These are phyloP conservation scores for Nematodospora anomalae DNA, from an alignment of 1,139 yeast species.

Conservation along the genomic window DNA sequence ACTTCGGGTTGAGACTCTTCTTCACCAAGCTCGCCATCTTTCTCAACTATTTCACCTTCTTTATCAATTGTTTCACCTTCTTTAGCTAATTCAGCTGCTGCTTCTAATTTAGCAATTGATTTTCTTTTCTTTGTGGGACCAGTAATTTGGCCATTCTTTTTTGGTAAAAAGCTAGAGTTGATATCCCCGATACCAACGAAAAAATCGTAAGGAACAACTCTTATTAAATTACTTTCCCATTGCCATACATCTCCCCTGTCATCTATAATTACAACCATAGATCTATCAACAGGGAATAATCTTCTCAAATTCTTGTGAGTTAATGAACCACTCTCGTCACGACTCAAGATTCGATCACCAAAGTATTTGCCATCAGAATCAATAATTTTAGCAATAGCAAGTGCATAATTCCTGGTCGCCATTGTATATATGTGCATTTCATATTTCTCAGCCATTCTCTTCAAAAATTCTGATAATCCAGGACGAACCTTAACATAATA, in stretches of 20 bases:
- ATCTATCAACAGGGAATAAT: constrained; percentile 91
- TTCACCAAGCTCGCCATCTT: constrained; percentile 12
- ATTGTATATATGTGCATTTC: constrained; percentile 96
- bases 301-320: constrained; percentile 87
- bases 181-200: constrained; percentile 98
- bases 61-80: constrained; percentile 15
- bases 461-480: constrained; percentile 73
- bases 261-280: constrained; percentile 95
- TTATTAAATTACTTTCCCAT: constrained; percentile 89
- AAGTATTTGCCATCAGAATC: constrained; percentile 87
- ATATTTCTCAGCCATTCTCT: constrained; percentile 59
- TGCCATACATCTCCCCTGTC: constrained; percentile 99
- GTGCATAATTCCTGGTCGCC: constrained; percentile 97
- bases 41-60: constrained; percentile 12
- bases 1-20: constrained; percentile 5
- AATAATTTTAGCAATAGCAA: constrained; percentile 83
- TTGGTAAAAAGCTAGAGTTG: constrained; percentile 87
- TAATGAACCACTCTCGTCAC: constrained; percentile 94
- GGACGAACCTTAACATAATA: constrained; percentile 93
- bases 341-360: constrained; percentile 85
- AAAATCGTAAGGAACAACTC: constrained; percentile 93
- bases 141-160: constrained; percentile 66
- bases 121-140: constrained; percentile 68
- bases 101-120: constrained; percentile 53
- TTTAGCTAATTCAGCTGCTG: constrained; percentile 16